These are phyloP conservation scores for Suillus subaureus DNA, from an alignment of 768 basidiomycete genomes.

Conservation along the genomic window DNA sequence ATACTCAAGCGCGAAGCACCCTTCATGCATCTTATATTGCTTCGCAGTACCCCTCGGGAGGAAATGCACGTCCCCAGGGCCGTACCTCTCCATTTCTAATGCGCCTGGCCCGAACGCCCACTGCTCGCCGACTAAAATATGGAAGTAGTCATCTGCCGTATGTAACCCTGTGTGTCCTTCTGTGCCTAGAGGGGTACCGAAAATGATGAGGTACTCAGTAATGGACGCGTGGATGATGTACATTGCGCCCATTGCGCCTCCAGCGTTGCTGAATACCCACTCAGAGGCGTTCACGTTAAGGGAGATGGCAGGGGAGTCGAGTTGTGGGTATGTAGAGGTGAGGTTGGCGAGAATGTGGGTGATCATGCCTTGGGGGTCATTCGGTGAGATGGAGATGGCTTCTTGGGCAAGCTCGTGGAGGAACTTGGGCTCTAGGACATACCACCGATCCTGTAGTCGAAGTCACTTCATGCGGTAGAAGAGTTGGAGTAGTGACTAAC, in stretches of 20 bases:
- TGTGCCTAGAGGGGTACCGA: slow-evolving; percentile 94
- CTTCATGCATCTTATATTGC: slow-evolving; percentile 98
- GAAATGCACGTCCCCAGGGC: slow-evolving; percentile 82
- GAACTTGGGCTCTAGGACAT: slow-evolving; percentile 74
- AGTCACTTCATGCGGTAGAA: background rate
- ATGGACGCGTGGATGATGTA: slow-evolving; percentile 96
- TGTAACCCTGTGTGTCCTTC: slow-evolving; percentile 96
- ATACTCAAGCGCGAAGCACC: slow-evolving; percentile 95
- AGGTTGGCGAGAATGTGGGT: slow-evolving; percentile 82
- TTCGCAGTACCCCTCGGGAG: slow-evolving; percentile 83
- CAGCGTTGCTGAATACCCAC: slow-evolving; percentile 97
- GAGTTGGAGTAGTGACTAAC: slow-evolving; percentile 34
- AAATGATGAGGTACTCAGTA: slow-evolving; percentile 96
- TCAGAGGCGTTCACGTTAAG: slow-evolving; percentile 62
- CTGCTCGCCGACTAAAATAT: slow-evolving; percentile 92
- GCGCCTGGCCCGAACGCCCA: slow-evolving; percentile 88
- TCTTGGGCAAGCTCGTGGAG: slow-evolving; percentile 75
- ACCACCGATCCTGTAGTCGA: slow-evolving; percentile 75
- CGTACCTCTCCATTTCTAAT: slow-evolving; percentile 84
- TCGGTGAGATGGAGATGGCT: slow-evolving; percentile 67
- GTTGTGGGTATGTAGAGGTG: slow-evolving; percentile 65
- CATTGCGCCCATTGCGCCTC: slow-evolving; percentile 98
- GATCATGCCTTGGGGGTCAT: slow-evolving; percentile 75
- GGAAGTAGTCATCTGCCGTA: slow-evolving; percentile 97
- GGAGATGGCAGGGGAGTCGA: slow-evolving; percentile 51